Base-by-base conservation (phyloP, 2,329 filamentous ascomycete genomes). In the Fusarium subtropicale region DNA sequence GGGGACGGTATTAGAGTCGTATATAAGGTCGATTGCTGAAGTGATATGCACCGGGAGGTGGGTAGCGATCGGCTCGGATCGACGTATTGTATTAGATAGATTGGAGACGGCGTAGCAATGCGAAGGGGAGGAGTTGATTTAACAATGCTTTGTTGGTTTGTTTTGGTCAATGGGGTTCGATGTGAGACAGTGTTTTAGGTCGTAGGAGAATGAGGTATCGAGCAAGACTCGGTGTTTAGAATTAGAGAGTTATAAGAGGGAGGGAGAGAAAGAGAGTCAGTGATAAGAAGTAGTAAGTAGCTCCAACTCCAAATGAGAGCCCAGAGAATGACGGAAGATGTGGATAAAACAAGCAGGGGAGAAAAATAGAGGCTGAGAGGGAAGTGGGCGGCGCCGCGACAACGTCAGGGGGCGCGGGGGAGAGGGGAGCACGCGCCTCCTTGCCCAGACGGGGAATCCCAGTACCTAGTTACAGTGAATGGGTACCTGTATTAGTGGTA, bases 351-450 rank as follows among this genome's bases (percentile, higher is more conserved):
- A 53, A 26, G 30, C 52, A 44, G 16, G 51, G 24, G 18, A 8
- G 39, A 15, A 24, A 59, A 48, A 24, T 46, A 54, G 39, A 39
- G 36, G 36, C 36, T 39, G 18, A 39, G 36, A 38, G 62, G 67
- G 41, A 69, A 54, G 66, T 70, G 67, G 66, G 66, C 47, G 66
- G 54, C 44, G 42, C 47, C 46, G 60, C 45, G 44, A 64, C 34
- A 51, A 54, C 26, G 61, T 44, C 56, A 69, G 47, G 65, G 64
- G 59, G 64, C 50, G 45, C 47, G 56, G 18, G 47, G 47, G 47
- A 39, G 31, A 30, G 5, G 13, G 22, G 41, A 31, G 67, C 67
- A 70, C 67, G 55, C 66, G 67, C 67, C 66, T 59, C 55, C 45
- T 70, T 70, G 18, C 68, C 68, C 39, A 52, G 52, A 67, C 55